Percentiles rank a stretch among this genome's conserved stretches.
Evolutionary conservation across 75 land plant species (phyloP).

Genomic region (Ceratopteris richardii): DNA sequence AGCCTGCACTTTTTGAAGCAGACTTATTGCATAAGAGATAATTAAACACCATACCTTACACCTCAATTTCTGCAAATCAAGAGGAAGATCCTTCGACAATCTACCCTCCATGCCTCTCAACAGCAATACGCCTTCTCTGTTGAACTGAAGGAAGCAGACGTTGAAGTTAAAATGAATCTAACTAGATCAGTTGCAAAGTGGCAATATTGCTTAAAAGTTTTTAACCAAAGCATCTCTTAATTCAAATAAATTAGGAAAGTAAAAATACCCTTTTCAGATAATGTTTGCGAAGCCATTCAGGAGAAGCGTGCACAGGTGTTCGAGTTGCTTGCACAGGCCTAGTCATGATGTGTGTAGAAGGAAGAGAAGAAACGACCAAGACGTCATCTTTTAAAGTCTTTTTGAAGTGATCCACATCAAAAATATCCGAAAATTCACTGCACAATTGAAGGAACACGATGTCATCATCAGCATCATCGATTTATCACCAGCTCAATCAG

Average conservation of each 20-base stretch:
- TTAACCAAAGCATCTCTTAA: background rate
- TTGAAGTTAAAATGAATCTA: too few species aligned
- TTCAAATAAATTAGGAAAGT: background rate
- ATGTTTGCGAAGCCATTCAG: constrained; percentile 56
- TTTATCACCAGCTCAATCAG: too few species aligned
- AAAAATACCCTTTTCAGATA: constrained; percentile 42
- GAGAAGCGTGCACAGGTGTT: constrained; percentile 50
- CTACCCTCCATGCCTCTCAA: constrained; percentile 77
- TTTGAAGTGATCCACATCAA: constrained; percentile 87
- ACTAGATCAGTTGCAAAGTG: background rate
- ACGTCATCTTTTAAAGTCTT: constrained; percentile 60
- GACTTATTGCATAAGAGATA: too few species aligned
- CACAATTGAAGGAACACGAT: background rate
- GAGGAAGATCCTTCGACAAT: constrained; percentile 67
- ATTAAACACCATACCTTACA: constrained; percentile 60
- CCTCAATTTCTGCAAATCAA: constrained; percentile 79
- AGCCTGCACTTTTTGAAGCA: too few species aligned
- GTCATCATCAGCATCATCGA: too few species aligned
- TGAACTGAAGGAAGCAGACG: constrained; percentile 26
- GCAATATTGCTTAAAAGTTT: background rate
- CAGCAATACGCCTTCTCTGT: constrained; percentile 49
- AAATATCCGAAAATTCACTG: constrained; percentile 89
- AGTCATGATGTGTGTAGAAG: constrained; percentile 61
- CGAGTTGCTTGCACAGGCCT: constrained; percentile 43
- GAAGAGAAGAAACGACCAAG: constrained; percentile 63